These are phyloP conservation scores for Herpetomonas samuelpessoai DNA, from an alignment of 208 protist genomes.

Conservation along the genomic window DNA sequence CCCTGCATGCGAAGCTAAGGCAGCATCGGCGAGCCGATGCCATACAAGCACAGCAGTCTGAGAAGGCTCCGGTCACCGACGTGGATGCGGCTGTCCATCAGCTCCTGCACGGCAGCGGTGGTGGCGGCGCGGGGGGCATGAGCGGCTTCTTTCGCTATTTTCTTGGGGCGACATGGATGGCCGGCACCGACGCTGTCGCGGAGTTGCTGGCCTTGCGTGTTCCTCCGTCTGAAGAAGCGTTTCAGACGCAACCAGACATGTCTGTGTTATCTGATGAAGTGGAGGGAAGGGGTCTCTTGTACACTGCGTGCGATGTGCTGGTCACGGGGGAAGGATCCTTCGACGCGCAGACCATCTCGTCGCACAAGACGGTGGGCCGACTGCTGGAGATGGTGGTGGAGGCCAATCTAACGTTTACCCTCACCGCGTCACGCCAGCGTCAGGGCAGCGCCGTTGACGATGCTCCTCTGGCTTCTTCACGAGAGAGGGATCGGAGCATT, in stretches of 20 bases:
- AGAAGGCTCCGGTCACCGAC: not conserved
- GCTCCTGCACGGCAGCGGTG: constrained; percentile 37
- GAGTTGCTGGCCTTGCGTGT: constrained; percentile 35
- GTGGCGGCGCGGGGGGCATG: constrained; percentile 81
- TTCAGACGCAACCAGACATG: not conserved
- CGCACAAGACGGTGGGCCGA: constrained; percentile 65
- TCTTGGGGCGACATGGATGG: constrained; percentile 36
- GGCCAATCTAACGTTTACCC: constrained; percentile 35
- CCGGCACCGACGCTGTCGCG: constrained; percentile 60
- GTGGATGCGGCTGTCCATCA: constrained; percentile 12
- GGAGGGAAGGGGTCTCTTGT: constrained; percentile 20
- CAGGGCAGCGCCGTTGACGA: not conserved
- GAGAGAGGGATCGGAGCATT: constrained; percentile 2
- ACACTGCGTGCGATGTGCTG: constrained; percentile 30
- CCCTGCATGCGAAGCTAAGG: not conserved
- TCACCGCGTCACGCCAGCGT: not conserved
- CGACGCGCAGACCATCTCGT: constrained; percentile 61
- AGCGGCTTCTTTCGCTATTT: constrained; percentile 70
- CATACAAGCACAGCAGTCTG: too few species aligned
- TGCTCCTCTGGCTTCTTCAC: not conserved
- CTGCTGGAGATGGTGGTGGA: constrained; percentile 69
- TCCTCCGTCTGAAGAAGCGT: not conserved
- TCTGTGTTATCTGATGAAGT: constrained; percentile 11
- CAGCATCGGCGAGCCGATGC: too few species aligned
- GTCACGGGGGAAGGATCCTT: constrained; percentile 81